Conservation (phyloP, 345 rosid genomes). For the Hibiscus trionum region DNA sequence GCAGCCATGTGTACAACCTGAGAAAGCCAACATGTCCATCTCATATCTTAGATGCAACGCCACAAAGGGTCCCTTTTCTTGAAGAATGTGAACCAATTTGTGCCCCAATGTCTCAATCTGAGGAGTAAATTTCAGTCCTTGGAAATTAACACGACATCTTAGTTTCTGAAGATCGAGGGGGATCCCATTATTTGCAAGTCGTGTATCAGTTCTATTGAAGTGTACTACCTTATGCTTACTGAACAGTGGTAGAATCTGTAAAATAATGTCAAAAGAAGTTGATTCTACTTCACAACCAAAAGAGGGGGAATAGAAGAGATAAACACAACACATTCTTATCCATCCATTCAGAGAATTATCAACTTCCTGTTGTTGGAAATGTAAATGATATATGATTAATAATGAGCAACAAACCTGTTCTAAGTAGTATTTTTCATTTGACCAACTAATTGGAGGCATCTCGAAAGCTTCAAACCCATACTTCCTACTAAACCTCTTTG, state of each 20-base stretch:
- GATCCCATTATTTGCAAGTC: constrained; percentile 84
- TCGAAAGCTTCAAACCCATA: constrained; percentile 44
- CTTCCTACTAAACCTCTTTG: constrained; percentile 60
- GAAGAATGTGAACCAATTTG: constrained; percentile 64
- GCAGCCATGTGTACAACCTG: constrained; percentile 96
- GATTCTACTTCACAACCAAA: neutral
- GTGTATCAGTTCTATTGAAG: constrained; percentile 81
- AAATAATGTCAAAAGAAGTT: constrained; percentile 6
- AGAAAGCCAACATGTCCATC: constrained; percentile 99
- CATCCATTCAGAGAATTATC: neutral
- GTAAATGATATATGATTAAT: neutral
- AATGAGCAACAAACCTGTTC: constrained; percentile 56
- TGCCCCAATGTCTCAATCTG: constrained; percentile 78
- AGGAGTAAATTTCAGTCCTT: constrained; percentile 84
- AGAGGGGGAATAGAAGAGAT: neutral
- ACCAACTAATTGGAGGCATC: constrained; percentile 98
- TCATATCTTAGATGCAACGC: constrained; percentile 95
- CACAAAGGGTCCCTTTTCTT: constrained; percentile 67
- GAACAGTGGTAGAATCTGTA: constrained; percentile 82
- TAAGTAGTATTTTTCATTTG: constrained; percentile 77
- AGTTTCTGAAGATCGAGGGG: constrained; percentile 66
- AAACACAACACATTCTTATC: neutral
- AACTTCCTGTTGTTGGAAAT: neutral
- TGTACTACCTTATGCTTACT: constrained; percentile 67
- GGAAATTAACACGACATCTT: constrained; percentile 85